Conservation (phyloP, 2,329 filamentous ascomycete species). For the Beauveria sp. region DNA sequence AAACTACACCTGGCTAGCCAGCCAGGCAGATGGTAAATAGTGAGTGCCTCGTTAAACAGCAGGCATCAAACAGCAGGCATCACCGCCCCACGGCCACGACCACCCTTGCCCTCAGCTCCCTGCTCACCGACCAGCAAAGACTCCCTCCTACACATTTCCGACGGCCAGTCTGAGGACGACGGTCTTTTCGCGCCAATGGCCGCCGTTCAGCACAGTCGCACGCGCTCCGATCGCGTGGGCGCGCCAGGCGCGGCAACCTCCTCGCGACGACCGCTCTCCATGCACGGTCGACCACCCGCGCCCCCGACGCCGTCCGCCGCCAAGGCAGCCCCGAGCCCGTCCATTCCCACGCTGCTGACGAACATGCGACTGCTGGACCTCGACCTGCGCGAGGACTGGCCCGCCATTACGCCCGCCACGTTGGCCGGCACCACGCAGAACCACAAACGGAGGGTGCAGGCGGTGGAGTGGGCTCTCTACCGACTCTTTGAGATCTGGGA, state of each 20-base stretch:
- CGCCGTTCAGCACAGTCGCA: constrained; percentile 6
- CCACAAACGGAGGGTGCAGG: constrained; percentile 74
- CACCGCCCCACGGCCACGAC: neutral
- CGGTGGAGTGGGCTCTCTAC: constrained; percentile 86
- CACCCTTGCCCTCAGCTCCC: neutral
- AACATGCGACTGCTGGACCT: constrained; percentile 80
- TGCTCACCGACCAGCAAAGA: neutral
- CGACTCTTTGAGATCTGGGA: constrained; percentile 83
- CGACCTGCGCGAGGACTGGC: constrained; percentile 72
- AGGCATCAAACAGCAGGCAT: neutral
- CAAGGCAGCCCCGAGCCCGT: neutral
- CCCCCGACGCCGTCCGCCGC: neutral
- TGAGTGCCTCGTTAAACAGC: too few relatives aligned
- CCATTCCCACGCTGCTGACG: constrained; percentile 54
- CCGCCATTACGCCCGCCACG: constrained; percentile 60
- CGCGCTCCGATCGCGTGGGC: constrained; percentile 4
- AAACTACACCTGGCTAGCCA: too few relatives aligned
- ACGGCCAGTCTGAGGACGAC: neutral
- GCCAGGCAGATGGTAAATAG: too few relatives aligned
- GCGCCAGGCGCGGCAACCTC: neutral
- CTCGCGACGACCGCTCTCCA: constrained; percentile 4
- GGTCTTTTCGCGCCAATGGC: neutral
- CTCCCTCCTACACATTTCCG: neutral
- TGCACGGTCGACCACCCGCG: neutral
- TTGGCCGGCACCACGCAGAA: constrained; percentile 65